Conservation (phyloP, 306 rosid species). For the Fragaria iinumae region DNA sequence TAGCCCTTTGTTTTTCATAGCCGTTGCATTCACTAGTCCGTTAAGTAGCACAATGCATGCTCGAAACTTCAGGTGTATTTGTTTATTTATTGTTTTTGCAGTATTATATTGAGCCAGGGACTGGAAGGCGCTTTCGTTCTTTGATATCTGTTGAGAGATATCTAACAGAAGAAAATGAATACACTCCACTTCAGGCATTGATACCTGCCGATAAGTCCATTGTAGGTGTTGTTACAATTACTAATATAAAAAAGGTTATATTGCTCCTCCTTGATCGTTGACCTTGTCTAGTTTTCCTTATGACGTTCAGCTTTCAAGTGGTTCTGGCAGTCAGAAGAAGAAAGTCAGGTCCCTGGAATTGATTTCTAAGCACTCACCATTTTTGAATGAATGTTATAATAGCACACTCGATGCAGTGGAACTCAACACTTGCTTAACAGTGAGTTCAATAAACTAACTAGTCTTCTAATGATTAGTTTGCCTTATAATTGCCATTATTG, state of each 20-base stretch:
- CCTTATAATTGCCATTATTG: neutral
- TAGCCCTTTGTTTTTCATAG: neutral
- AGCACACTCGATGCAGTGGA: constrained; percentile 18
- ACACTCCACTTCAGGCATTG: constrained; percentile 34
- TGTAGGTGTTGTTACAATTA: constrained; percentile 15
- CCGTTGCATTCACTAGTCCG: neutral
- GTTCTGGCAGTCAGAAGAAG: constrained; percentile 28
- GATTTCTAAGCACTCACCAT: neutral
- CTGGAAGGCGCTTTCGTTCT: constrained; percentile 38
- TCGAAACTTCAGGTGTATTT: neutral
- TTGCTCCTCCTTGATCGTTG: constrained; percentile 18
- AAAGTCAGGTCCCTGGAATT: neutral
- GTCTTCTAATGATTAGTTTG: neutral
- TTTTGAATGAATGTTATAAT: constrained; percentile 23
- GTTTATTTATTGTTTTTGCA: constrained; percentile 29
- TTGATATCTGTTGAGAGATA: constrained; percentile 41
- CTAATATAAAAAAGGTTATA: neutral
- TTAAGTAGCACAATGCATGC: neutral
- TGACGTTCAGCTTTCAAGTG: constrained; percentile 27
- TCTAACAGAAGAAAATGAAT: constrained; percentile 29
- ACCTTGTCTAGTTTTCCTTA: constrained; percentile 22
- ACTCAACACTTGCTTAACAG: constrained; percentile 17
- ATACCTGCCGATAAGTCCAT: constrained; percentile 20
- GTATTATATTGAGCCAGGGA: constrained; percentile 41
- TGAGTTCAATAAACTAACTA: constrained; percentile 34